These are phyloP conservation scores for Sanghuangporus sanghuang DNA, from an alignment of 1,284 basidiomycete species.

Conservation along the genomic window DNA sequence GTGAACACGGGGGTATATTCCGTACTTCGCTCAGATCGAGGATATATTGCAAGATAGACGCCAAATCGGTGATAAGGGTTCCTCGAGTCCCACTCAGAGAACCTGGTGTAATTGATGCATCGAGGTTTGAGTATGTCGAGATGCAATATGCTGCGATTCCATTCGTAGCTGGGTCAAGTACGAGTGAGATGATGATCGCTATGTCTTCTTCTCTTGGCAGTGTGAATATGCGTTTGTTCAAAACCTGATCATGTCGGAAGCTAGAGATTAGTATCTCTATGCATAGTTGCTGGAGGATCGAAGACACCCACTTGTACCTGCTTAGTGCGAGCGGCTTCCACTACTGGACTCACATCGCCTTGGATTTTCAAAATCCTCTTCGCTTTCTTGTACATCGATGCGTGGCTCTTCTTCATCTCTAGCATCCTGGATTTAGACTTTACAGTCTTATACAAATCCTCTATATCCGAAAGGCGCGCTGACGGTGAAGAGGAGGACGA, in stretches of 20 bases:
- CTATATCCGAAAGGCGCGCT: constrained; percentile 17
- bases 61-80: constrained; percentile 32
- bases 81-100: constrained; percentile 24
- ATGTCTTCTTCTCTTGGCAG: constrained; percentile 40
- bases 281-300: neutral
- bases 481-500: too few relatives aligned
- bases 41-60: constrained; percentile 32
- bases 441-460: constrained; percentile 35
- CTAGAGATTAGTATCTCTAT: neutral
- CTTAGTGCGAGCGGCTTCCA: constrained; percentile 34
- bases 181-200: constrained; percentile 36
- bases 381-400: constrained; percentile 39
- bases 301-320: constrained; percentile 25
- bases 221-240: constrained; percentile 36
- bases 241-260: constrained; percentile 27
- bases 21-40: constrained; percentile 21
- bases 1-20: constrained; percentile 26
- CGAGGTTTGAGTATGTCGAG: constrained; percentile 27
- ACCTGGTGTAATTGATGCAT: constrained; percentile 13
- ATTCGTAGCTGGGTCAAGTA: constrained; percentile 36
- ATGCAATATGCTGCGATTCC: constrained; percentile 31
- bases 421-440: constrained; percentile 37
- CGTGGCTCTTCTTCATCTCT: constrained; percentile 34
- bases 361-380: constrained; percentile 32
- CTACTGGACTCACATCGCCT: constrained; percentile 28